phyloP scores from a whole-genome alignment of 257 asterid species.

The Gynochthodes officinalis region DNA sequence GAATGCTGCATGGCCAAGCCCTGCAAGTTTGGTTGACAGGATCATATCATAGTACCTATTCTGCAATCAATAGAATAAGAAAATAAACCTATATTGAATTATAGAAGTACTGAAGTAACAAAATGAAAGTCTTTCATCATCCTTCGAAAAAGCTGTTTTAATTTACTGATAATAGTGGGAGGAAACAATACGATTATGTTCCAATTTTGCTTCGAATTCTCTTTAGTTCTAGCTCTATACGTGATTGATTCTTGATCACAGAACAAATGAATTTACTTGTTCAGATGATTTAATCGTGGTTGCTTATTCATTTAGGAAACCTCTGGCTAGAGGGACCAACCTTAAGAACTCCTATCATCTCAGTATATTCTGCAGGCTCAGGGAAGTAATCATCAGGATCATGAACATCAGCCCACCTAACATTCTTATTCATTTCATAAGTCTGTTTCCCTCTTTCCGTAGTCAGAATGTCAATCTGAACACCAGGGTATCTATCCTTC shows the following conservation, averaged over 20 bases:
- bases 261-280: neutral
- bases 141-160: neutral
- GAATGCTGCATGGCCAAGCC: slow-evolving; percentile 80
- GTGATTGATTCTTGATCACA: neutral
- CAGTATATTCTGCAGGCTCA: slow-evolving; percentile 66
- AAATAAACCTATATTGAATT: neutral
- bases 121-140: neutral
- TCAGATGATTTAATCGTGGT: neutral
- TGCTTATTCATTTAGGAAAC: neutral
- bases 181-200: neutral
- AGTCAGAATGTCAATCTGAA: slow-evolving; percentile 61
- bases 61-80: slow-evolving; percentile 41
- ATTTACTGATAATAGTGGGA: neutral
- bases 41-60: slow-evolving; percentile 74
- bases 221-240: neutral
- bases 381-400: slow-evolving; percentile 71
- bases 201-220: neutral
- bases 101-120: neutral
- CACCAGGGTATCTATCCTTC: slow-evolving; percentile 85
- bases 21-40: slow-evolving; percentile 77
- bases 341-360: slow-evolving; percentile 74
- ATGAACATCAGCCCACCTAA: slow-evolving; percentile 66
- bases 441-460: slow-evolving; percentile 71
- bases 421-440: slow-evolving; percentile 78
- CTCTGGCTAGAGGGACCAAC: slow-evolving; percentile 27